Evolutionary conservation across 163 green algal genomes (phyloP).

Genomic region (Smithsoniella earleae): DNA sequence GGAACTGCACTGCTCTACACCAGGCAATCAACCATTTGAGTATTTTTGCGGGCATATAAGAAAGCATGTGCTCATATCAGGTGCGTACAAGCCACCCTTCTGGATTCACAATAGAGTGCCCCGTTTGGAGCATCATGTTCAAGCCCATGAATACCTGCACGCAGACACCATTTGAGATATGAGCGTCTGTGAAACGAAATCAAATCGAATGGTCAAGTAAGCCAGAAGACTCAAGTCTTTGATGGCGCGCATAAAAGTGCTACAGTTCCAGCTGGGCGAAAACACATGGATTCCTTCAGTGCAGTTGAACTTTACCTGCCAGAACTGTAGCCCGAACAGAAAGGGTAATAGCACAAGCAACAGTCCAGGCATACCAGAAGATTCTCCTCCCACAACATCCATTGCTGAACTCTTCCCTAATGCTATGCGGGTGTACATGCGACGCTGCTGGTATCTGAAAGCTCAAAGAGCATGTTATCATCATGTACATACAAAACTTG

Average conservation of each 20-base stretch:
- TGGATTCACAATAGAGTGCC: slow-evolving; percentile 42
- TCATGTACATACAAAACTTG: too few species aligned
- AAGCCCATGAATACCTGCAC: slow-evolving; percentile 63
- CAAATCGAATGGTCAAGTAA: too few species aligned
- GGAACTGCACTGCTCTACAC: background rate
- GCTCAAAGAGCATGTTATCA: too few species aligned
- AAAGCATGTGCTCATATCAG: background rate
- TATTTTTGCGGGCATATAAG: background rate
- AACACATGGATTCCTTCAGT: too few species aligned
- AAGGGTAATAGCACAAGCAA: slow-evolving; percentile 85
- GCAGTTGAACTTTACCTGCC: too few species aligned
- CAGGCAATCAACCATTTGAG: background rate
- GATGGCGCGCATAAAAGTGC: too few species aligned
- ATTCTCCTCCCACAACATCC: slow-evolving; percentile 88
- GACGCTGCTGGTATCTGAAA: slow-evolving; percentile 81
- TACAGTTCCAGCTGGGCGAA: too few species aligned
- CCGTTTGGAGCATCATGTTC: slow-evolving; percentile 55
- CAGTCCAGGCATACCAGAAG: slow-evolving; percentile 60
- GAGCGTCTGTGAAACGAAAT: slow-evolving; percentile 20
- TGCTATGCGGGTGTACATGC: slow-evolving; percentile 96
- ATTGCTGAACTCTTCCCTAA: slow-evolving; percentile 84
- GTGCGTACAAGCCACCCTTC: slow-evolving; percentile 61
- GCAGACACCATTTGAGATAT: too few species aligned
- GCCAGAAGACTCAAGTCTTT: too few species aligned
- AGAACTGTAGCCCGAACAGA: slow-evolving; percentile 63